Base-by-base conservation (phyloP, 768 basidiomycete species). In the Termitomyces sp. region DNA sequence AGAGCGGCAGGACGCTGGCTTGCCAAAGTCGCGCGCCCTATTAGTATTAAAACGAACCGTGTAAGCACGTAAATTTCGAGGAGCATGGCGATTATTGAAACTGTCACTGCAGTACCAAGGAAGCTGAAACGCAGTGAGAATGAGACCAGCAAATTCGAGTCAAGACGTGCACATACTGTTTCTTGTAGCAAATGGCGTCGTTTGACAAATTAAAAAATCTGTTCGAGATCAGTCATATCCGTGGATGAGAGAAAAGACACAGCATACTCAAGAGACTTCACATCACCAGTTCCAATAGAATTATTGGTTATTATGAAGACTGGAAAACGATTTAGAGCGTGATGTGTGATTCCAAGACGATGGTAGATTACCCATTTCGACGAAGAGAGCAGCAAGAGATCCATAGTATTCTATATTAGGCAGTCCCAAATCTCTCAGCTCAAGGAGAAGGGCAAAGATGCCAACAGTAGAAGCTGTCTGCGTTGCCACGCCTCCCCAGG, bases 401-500 rank as follows among this genome's bases (percentile, higher is more conserved):
- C 26, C 15, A 41, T 58, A 58, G 22, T 56, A 20, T 24, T 63
- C 62, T 49, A 60, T 8, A 36, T 53, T 56, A 36, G 26, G 28
- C 34, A 60, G 44, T 20, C 62, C 62, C 15, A 63, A 51, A 26
- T 33, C 34, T 46, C 18, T 60, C 56, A 63, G 31, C n/a, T 63
- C 62, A 0, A 63, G 44, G 9, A 63, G 22, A 28, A 63, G 59
- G 16, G 57, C 45, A 18, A 58, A 34, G 24, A 60, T 42, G 15
- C 59, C 62, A 26, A 63, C 39, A 3, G 60, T 34, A 7, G 28
- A 36, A n/a, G 62, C 62, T 33, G 62, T 60, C 41, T 63, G 59
- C 16, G 62, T 42, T 34, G 62, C 57, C 59, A 63, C 58, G 33
- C 62, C 62, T 33, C 62, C 62, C 56, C 59, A 63, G 1, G 62